phyloP scores from a whole-genome alignment of 148 eudicot genomes.

The Beta vulgaris region DNA sequence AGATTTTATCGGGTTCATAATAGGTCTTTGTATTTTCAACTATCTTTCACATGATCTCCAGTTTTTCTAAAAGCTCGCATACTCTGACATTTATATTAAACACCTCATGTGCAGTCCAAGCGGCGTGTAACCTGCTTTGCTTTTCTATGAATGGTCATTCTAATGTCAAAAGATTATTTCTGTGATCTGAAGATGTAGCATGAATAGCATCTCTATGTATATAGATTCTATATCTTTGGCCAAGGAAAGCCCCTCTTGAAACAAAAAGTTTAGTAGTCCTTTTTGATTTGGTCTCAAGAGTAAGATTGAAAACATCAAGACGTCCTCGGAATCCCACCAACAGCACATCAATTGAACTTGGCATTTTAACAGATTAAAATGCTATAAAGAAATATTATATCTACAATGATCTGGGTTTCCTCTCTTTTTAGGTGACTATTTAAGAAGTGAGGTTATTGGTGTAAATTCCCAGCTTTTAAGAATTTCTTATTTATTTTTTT shows the following conservation, averaged over 20 bases:
- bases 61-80: neutral
- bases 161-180: neutral
- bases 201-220: neutral
- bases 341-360: neutral
- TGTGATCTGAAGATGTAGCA: too few species aligned
- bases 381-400: too few species aligned
- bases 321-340: neutral
- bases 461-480: neutral
- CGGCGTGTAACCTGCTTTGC: neutral
- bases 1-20: too few species aligned
- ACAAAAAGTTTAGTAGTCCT: neutral
- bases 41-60: neutral
- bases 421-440: neutral
- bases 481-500: neutral
- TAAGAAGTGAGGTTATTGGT: neutral
- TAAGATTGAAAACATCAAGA: neutral
- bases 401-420: too few species aligned
- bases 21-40: neutral
- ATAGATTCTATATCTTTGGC: neutral
- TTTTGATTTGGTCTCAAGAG: neutral
- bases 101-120: neutral
- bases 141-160: neutral
- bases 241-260: neutral
- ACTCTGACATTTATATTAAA: neutral
- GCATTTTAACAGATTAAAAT: neutral